Conservation (phyloP, 139 green algal species). For the Chlorella sp. region DNA sequence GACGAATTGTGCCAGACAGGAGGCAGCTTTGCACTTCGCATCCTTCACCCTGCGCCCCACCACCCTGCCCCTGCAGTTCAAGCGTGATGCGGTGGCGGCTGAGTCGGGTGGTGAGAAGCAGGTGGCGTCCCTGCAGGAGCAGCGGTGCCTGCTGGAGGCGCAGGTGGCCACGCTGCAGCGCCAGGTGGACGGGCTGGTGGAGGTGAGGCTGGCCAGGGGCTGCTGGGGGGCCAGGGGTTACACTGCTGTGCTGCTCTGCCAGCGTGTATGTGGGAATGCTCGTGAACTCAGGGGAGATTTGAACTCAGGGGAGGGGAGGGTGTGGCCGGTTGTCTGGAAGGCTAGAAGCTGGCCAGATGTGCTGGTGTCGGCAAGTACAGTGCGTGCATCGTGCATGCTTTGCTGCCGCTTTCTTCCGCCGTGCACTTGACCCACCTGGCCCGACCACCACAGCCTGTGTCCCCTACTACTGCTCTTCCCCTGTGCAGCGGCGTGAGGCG, state of each 20-base stretch:
- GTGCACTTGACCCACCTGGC: background rate
- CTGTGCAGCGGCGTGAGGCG: constrained; percentile 43
- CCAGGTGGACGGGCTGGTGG: constrained; percentile 54
- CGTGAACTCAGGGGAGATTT: no score
- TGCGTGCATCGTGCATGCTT: no score
- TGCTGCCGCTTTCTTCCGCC: background rate
- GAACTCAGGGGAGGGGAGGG: no score
- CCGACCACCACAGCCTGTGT: background rate
- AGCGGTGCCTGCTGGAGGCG: constrained; percentile 36
- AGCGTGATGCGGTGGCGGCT: constrained; percentile 43
- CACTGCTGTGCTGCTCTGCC: no score
- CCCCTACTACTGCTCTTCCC: background rate
- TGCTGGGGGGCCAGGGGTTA: background rate
- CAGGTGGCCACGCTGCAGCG: constrained; percentile 48
- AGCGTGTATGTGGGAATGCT: no score
- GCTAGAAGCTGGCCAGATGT: background rate
- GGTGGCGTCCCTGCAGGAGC: constrained; percentile 17
- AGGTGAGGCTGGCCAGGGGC: background rate
- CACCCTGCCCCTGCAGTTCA: constrained; percentile 52
- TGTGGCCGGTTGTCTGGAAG: background rate
- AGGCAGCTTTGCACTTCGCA: no score
- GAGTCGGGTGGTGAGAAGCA: background rate
- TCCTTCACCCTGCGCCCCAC: background rate
- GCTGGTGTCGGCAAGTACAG: background rate
- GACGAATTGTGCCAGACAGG: no score